phyloP scores from a whole-genome alignment of 805 yeast genomes.

The Candida maltosa region DNA sequence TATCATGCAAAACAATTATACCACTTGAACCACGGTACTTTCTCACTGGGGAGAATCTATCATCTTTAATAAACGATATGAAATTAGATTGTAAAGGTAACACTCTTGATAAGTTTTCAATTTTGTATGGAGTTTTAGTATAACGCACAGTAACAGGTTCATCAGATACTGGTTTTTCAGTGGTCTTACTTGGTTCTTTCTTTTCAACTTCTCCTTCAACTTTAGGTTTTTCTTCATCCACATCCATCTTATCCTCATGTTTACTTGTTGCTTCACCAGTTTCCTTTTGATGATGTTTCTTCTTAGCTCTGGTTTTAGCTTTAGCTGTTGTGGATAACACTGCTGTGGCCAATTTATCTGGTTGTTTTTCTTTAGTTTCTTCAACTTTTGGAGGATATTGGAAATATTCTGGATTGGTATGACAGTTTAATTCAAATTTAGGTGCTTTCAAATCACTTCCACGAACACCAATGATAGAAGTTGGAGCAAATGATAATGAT shows the following conservation, averaged over 20 bases:
- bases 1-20: slow-evolving; percentile 68
- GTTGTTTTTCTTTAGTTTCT: slow-evolving; percentile 73
- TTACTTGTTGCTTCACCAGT: slow-evolving; percentile 37
- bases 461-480: slow-evolving; percentile 82
- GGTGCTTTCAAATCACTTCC: slow-evolving; percentile 75
- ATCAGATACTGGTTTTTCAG: slow-evolving; percentile 10
- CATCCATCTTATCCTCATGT: slow-evolving; percentile 37
- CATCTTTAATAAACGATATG: slow-evolving; percentile 71
- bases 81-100: slow-evolving; percentile 84
- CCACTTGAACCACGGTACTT: slow-evolving; percentile 69
- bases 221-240: slow-evolving; percentile 20
- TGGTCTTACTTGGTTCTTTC: slow-evolving; percentile 10
- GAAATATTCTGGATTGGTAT: slow-evolving; percentile 74
- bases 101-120: slow-evolving; percentile 82
- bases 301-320: slow-evolving; percentile 90
- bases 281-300: slow-evolving; percentile 51
- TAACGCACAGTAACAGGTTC: slow-evolving; percentile 44
- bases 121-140: slow-evolving; percentile 61
- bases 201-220: slow-evolving; percentile 14
- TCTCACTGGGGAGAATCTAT: slow-evolving; percentile 79
- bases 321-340: slow-evolving; percentile 90
- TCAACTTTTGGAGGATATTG: slow-evolving; percentile 88
- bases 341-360: slow-evolving; percentile 88
- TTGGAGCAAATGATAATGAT: slow-evolving; percentile 88
- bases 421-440: slow-evolving; percentile 74